A percentile compares a stretch with the other conserved stretches of the same genome.
These are phyloP conservation scores for Begonia fuchsioides DNA, from an alignment of 306 rosid species.

Conservation along the genomic window DNA sequence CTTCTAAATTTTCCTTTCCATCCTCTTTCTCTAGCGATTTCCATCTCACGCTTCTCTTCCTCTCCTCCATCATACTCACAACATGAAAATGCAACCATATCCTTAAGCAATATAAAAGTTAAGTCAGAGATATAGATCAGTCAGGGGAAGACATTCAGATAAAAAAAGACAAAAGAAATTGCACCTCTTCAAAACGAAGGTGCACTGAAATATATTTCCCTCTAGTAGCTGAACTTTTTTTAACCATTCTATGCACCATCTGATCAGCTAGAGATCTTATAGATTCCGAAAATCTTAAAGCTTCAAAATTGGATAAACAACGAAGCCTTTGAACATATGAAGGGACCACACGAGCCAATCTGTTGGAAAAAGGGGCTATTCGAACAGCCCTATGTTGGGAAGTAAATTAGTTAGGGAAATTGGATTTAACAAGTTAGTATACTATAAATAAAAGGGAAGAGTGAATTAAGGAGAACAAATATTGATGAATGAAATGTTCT, in stretches of 20 bases:
- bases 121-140: too few relatives aligned
- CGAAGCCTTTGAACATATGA: slow-evolving; percentile 63
- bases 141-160: too few relatives aligned
- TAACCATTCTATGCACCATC: slow-evolving; percentile 83
- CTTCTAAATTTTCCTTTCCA: slow-evolving; percentile 97
- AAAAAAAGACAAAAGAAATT: slow-evolving; percentile 7
- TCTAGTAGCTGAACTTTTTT: slow-evolving; percentile 54
- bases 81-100: slow-evolving; percentile 98
- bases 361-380: slow-evolving; percentile 92
- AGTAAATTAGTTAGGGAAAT: too few relatives aligned
- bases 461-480: too few relatives aligned
- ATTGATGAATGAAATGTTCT: too few relatives aligned
- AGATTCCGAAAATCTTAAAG: slow-evolving; percentile 74
- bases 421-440: too few relatives aligned
- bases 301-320: slow-evolving; percentile 75
- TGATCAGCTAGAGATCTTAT: slow-evolving; percentile 70
- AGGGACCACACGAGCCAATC: slow-evolving; percentile 77
- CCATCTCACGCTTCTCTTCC: slow-evolving; percentile 95
- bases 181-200: slow-evolving; percentile 96
- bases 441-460: too few relatives aligned
- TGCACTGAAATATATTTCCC: slow-evolving; percentile 93
- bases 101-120: slow-evolving; percentile 23
- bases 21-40: slow-evolving; percentile 87
- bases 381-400: slow-evolving; percentile 62
- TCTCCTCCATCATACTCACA: slow-evolving; percentile 89